These are phyloP conservation scores for Blastocystis sp. DNA, from an alignment of 352 stramenopile genomes.

Conservation along the genomic window DNA sequence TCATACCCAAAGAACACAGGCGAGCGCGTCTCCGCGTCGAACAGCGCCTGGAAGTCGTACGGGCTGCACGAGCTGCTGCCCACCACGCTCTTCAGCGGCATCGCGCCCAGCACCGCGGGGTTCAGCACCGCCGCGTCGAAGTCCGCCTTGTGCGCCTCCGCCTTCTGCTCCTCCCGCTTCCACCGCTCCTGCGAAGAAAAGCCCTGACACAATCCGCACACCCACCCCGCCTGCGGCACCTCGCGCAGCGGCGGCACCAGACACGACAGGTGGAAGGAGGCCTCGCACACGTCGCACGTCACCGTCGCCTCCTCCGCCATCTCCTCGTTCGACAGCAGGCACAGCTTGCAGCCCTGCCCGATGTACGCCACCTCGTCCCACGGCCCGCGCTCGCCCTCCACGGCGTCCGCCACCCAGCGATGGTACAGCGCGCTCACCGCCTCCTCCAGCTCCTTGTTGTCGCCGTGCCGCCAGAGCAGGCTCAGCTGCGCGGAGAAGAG, in stretches of 20 bases:
- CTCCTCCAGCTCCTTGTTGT: background rate
- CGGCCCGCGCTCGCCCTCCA: conserved; percentile 24
- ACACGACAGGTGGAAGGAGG: conserved; percentile 56
- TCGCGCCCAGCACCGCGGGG: background rate
- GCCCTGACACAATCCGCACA: conserved; percentile 53
- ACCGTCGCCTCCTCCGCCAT: conserved; percentile 1
- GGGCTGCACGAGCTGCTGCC: background rate
- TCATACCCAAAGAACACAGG: conserved; percentile 27
- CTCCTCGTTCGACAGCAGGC: background rate
- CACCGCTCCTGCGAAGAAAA: conserved; percentile 16
- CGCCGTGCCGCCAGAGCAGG: background rate
- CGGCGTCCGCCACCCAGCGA: conserved; percentile 21
- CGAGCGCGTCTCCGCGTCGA: background rate
- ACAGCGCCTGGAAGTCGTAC: background rate
- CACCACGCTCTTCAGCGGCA: background rate
- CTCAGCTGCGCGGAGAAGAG: conserved; percentile 5
- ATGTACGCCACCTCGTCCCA: conserved; percentile 56
- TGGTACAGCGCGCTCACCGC: background rate
- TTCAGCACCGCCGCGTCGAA: background rate
- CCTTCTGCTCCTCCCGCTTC: background rate
- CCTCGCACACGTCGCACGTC: conserved; percentile 35
- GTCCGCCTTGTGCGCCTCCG: background rate
- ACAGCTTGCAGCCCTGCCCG: conserved; percentile 59
- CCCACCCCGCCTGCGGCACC: conserved; percentile 16
- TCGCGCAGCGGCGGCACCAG: conserved; percentile 18